Conservation (phyloP, 225 moss, liverwort and hornwort species). For the Bryum argenteum region DNA sequence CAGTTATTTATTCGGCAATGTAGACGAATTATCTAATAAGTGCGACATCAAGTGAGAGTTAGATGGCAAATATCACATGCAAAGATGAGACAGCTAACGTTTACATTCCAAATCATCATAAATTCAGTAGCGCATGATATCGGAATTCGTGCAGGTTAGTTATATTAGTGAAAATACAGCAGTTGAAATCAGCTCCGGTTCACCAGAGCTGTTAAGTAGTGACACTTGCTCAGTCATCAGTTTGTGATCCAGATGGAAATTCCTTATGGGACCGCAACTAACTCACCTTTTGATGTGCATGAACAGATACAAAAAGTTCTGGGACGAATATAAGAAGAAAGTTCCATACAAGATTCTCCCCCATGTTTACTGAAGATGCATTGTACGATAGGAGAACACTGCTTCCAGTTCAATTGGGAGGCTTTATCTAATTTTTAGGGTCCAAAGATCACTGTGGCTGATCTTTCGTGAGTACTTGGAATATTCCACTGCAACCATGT, state of each 20-base stretch:
- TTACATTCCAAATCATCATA: too few relatives aligned
- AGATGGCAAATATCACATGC: too few relatives aligned
- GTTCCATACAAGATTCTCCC: constrained; percentile 85
- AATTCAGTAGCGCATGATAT: too few relatives aligned
- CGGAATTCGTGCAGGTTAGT: background rate
- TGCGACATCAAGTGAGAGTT: too few relatives aligned
- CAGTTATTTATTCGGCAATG: too few relatives aligned
- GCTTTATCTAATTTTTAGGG: background rate
- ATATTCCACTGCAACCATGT: background rate
- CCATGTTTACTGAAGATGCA: constrained; percentile 57
- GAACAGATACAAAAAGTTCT: constrained; percentile 87
- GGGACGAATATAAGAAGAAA: constrained; percentile 82
- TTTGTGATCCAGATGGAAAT: background rate
- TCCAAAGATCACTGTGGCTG: background rate
- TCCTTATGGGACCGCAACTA: background rate
- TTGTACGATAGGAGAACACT: constrained; percentile 22
- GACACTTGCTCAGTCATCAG: background rate
- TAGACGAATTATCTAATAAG: too few relatives aligned
- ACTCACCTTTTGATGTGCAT: background rate
- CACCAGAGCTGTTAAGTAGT: background rate
- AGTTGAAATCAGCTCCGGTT: background rate
- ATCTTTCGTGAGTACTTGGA: too few relatives aligned
- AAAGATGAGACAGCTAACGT: too few relatives aligned
- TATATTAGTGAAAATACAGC: too few relatives aligned
- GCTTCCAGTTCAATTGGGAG: constrained; percentile 11